A percentile compares a stretch with the other conserved stretches of the same genome.
Evolutionary conservation across 768 basidiomycete genomes (phyloP).

Genomic region (Xerocomellus intermedius): DNA sequence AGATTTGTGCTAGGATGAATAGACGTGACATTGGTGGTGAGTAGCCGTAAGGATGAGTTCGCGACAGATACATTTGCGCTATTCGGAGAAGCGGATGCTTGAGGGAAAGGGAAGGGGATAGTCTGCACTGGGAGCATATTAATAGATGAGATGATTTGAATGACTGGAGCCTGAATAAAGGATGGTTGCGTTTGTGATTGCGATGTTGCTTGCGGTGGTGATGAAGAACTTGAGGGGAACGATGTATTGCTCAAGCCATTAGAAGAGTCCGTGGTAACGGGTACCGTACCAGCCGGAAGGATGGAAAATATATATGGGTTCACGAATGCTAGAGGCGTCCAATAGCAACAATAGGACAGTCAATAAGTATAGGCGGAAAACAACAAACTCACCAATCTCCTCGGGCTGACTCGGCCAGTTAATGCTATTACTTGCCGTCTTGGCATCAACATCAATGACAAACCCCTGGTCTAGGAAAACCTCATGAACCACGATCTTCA

Average conservation of each 20-base stretch:
- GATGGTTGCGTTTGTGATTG: conserved; percentile 29
- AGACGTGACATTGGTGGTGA: conserved; percentile 41
- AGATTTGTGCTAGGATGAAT: conserved; percentile 43
- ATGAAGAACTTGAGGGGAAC: conserved; percentile 11
- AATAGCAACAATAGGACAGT: conserved; percentile 57
- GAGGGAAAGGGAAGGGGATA: conserved; percentile 61
- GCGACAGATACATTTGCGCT: background rate
- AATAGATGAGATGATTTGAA: conserved; percentile 72
- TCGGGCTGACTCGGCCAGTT: conserved; percentile 82
- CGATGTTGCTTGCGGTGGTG: conserved; percentile 17
- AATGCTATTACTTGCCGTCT: conserved; percentile 49
- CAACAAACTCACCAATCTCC: conserved; percentile 56
- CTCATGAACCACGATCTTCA: background rate
- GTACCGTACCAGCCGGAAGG: conserved; percentile 65
- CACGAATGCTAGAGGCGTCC: conserved; percentile 52
- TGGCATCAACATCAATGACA: conserved; percentile 61
- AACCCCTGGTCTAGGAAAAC: conserved; percentile 58
- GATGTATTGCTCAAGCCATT: conserved; percentile 17
- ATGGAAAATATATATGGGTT: conserved; percentile 78
- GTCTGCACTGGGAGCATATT: conserved; percentile 61
- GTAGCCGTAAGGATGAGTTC: conserved; percentile 57
- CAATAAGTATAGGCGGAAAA: conserved; percentile 46
- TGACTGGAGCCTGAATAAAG: conserved; percentile 53
- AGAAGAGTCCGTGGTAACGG: conserved; percentile 25
- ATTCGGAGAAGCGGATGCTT: conserved; percentile 20